Evolutionary conservation across 116 monocot species (phyloP).

Genomic region (Papilionanthe hybrid): DNA sequence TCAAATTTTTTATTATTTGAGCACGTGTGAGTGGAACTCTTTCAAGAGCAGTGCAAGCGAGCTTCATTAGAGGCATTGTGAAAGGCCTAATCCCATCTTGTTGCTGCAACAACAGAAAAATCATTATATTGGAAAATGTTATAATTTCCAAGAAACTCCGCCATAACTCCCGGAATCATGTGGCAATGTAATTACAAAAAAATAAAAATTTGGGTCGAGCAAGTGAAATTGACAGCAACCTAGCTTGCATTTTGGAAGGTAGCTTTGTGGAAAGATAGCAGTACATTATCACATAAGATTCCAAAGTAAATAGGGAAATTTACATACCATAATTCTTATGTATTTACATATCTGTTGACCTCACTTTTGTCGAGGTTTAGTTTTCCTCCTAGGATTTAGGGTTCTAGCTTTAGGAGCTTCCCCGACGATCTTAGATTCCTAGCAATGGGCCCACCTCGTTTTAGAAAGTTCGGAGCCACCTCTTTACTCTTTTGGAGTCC

Average conservation of each 20-base stretch:
- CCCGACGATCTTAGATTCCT: no score
- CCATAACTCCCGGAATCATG: not conserved
- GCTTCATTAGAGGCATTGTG: conserved; percentile 96
- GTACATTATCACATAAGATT: not conserved
- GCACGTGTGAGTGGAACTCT: conserved; percentile 84
- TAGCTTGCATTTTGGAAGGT: not conserved
- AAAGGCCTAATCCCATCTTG: conserved; percentile 97
- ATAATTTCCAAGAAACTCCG: not conserved
- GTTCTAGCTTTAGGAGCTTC: no score
- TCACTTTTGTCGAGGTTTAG: no score
- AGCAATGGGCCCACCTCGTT: no score
- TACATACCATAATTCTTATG: no score
- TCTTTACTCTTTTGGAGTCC: no score
- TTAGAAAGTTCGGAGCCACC: no score
- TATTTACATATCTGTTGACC: no score
- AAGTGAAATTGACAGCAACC: not conserved
- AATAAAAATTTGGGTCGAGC: not conserved
- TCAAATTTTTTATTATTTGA: conserved; percentile 71
- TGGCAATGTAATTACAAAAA: not conserved
- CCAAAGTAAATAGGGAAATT: not conserved
- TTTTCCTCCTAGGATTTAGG: no score
- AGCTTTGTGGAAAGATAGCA: not conserved
- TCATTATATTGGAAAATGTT: conserved; percentile 1
- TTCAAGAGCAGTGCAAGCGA: conserved; percentile 86
- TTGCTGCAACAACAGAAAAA: conserved; percentile 50